A percentile compares a stretch with the other conserved stretches of the same genome.
Evolutionary conservation across 2,329 filamentous ascomycete species (phyloP).

Genomic region (Calonectria ilicicola): DNA sequence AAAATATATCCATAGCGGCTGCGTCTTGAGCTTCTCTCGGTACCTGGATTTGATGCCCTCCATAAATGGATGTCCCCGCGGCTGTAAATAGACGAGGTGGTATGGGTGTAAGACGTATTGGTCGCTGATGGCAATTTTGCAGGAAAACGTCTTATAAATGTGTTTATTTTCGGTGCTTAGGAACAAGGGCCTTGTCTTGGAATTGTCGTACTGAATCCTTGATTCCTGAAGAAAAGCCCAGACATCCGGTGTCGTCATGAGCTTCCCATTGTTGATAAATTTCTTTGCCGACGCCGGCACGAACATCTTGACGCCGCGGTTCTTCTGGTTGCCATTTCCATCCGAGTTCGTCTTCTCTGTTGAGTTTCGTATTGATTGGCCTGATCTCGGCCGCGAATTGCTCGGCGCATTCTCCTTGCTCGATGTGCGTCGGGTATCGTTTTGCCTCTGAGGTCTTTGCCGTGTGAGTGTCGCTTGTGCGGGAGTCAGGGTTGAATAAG

Average conservation of each 20-base stretch:
- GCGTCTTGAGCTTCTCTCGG: constrained; percentile 37
- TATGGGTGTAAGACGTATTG: constrained; percentile 48
- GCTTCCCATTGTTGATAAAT: constrained; percentile 39
- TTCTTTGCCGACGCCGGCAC: constrained; percentile 34
- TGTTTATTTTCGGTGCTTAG: constrained; percentile 21
- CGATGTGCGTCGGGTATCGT: not conserved
- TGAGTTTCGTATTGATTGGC: constrained; percentile 33
- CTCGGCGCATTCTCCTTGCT: constrained; percentile 24
- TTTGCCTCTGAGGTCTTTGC: constrained; percentile 31
- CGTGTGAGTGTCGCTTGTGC: constrained; percentile 15
- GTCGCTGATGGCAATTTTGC: constrained; percentile 41
- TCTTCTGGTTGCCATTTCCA: not conserved
- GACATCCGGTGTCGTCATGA: constrained; percentile 46
- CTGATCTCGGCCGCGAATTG: not conserved
- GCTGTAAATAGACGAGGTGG: constrained; percentile 48
- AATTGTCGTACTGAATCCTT: constrained; percentile 40
- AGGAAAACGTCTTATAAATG: constrained; percentile 34
- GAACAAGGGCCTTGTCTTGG: constrained; percentile 26
- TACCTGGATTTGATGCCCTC: constrained; percentile 42
- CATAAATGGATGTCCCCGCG: constrained; percentile 47
- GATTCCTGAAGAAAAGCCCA: constrained; percentile 43
- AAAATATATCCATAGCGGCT: constrained; percentile 50
- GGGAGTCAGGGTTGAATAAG: constrained; percentile 25
- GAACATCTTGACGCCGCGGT: not conserved
- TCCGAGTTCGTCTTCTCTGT: not conserved